A percentile compares a stretch with the other conserved stretches of the same genome.
Evolutionary conservation across 495 filamentous ascomycete species (phyloP).

Genomic region (Pseudoneurospora amorphoporcata): DNA sequence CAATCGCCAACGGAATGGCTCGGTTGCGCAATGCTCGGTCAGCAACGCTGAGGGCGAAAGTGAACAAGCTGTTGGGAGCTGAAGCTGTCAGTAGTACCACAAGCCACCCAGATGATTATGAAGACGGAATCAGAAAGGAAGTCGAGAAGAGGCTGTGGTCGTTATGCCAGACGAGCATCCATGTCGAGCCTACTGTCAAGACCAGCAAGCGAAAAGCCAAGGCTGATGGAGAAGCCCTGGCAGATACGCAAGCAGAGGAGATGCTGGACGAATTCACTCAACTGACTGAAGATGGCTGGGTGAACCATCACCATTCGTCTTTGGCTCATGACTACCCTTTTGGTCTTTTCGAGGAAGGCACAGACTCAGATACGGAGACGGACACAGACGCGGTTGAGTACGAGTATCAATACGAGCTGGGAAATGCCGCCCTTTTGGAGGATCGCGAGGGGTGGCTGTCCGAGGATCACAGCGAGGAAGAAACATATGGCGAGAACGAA

Average conservation of each 20-base stretch:
- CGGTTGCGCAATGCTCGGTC: constrained; percentile 16
- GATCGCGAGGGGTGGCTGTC: background rate
- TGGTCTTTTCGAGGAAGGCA: background rate
- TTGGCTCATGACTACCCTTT: background rate
- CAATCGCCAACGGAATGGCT: constrained; percentile 14
- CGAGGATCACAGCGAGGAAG: background rate
- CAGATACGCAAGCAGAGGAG: background rate
- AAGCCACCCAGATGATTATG: background rate
- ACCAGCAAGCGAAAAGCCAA: background rate
- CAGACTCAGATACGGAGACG: background rate
- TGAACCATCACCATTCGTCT: background rate
- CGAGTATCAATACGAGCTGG: background rate
- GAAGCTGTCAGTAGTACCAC: background rate
- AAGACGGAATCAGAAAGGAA: background rate
- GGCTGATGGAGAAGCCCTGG: background rate
- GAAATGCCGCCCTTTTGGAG: background rate
- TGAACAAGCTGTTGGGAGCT: background rate
- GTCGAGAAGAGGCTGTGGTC: constrained; percentile 12
- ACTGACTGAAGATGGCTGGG: background rate
- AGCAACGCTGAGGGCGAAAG: constrained; percentile 14
- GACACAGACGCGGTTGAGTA: background rate
- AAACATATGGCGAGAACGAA: background rate
- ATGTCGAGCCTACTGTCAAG: constrained; percentile 3
- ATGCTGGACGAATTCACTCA: background rate
- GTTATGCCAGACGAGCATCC: constrained; percentile 18